Percentiles rank a stretch among this genome's conserved stretches.
phyloP scores from a whole-genome alignment of 306 rosid genomes.

The Argentina anserina region DNA sequence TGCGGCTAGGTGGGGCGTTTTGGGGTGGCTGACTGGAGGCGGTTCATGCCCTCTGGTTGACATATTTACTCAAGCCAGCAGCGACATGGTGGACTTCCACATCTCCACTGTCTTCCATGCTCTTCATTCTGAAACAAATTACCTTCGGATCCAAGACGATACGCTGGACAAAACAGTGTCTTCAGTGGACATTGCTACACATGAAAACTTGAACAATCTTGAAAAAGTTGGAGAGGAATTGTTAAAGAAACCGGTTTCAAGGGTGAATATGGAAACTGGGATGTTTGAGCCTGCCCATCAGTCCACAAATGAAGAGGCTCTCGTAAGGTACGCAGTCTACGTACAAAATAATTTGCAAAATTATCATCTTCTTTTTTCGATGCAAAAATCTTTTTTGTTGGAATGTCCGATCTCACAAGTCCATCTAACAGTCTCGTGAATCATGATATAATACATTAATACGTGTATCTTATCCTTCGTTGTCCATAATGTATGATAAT shows the following conservation, averaged over 20 bases:
- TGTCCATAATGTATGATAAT: slow-evolving; percentile 19
- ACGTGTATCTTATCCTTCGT: too few species aligned
- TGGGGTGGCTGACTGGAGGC: slow-evolving; percentile 26
- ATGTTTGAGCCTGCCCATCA: slow-evolving; percentile 12
- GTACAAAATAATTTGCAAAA: too few species aligned
- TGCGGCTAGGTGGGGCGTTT: slow-evolving; percentile 39
- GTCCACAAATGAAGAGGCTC: slow-evolving; percentile 33
- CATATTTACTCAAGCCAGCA: slow-evolving; percentile 28
- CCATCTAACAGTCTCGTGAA: too few species aligned
- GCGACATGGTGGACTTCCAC: slow-evolving; percentile 29
- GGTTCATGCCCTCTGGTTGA: slow-evolving; percentile 25
- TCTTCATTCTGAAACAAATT: slow-evolving; percentile 19
- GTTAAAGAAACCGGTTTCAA: slow-evolving; percentile 31
- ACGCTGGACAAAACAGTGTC: slow-evolving; percentile 2
- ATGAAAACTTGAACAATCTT: slow-evolving; percentile 30
- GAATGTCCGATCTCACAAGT: neutral
- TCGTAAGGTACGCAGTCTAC: slow-evolving; percentile 20
- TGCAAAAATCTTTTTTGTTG: neutral
- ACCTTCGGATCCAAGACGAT: slow-evolving; percentile 33
- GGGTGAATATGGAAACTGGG: slow-evolving; percentile 30
- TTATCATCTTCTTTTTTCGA: too few species aligned
- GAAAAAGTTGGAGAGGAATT: slow-evolving; percentile 29
- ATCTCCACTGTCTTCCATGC: slow-evolving; percentile 29
- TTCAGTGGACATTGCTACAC: slow-evolving; percentile 29
- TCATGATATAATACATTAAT: too few species aligned